Conservation (phyloP, 352 stramenopile species). For the Phytophthora macrochlamydospora region DNA sequence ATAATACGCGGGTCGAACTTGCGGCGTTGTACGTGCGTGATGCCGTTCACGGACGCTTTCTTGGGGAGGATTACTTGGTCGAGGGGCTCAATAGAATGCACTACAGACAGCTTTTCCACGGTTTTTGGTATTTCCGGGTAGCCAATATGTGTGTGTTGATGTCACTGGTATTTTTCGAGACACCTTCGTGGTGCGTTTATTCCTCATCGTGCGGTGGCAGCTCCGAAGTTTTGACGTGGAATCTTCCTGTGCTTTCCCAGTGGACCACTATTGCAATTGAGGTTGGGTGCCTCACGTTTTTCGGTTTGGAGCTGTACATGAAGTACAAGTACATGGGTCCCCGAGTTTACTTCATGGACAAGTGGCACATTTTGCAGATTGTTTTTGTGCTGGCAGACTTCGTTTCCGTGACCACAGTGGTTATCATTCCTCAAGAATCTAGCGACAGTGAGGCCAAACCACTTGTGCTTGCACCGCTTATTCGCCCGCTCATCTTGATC, state of each 20-base stretch:
- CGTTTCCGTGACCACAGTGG: slow-evolving; percentile 44
- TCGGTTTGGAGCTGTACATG: slow-evolving; percentile 49
- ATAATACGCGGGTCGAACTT: slow-evolving; percentile 38
- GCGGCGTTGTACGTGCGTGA: slow-evolving; percentile 55
- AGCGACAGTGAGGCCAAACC: slow-evolving; percentile 19
- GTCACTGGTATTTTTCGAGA: slow-evolving; percentile 56
- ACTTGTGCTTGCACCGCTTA: slow-evolving; percentile 46
- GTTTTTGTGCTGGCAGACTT: slow-evolving; percentile 47
- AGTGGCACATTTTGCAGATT: slow-evolving; percentile 60
- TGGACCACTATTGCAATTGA: slow-evolving; percentile 43
- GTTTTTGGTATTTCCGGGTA: slow-evolving; percentile 42
- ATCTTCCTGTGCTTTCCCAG: slow-evolving; percentile 39
- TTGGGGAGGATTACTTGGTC: slow-evolving; percentile 54
- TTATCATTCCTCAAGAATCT: slow-evolving; percentile 23
- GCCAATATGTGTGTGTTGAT: slow-evolving; percentile 58
- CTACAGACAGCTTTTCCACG: slow-evolving; percentile 61
- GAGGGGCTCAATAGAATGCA: slow-evolving; percentile 50
- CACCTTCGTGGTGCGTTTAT: slow-evolving; percentile 66
- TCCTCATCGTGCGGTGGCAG: slow-evolving; percentile 36
- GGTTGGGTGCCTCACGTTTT: slow-evolving; percentile 44
- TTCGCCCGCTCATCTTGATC: slow-evolving; percentile 51
- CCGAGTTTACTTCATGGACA: slow-evolving; percentile 58
- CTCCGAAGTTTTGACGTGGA: slow-evolving; percentile 36
- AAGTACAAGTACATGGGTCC: slow-evolving; percentile 58
- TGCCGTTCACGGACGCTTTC: slow-evolving; percentile 48